Evolutionary conservation across 345 rosid genomes (phyloP).

Genomic region (Eucalyptus guilfoylei): DNA sequence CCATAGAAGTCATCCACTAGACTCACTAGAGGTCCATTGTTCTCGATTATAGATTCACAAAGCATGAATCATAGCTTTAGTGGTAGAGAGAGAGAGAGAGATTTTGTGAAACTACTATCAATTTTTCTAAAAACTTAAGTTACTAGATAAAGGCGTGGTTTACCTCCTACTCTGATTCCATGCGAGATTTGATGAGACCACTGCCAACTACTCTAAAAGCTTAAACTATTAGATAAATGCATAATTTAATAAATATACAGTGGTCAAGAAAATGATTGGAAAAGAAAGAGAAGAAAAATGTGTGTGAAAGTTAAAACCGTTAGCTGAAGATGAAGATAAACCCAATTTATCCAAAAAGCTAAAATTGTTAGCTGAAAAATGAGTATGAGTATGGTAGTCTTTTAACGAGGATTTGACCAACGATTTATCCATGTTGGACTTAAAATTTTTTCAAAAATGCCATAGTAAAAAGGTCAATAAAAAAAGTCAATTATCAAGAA

Average conservation of each 20-base stretch:
- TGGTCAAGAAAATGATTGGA: background rate
- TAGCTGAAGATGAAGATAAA: background rate
- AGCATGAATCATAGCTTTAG: conserved; percentile 3
- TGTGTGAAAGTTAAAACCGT: background rate
- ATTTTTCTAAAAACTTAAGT: no score
- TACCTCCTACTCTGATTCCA: no score
- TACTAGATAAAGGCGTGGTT: no score
- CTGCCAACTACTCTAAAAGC: no score
- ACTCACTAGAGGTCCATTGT: conserved; percentile 51
- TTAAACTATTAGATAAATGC: no score
- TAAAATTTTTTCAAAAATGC: no score
- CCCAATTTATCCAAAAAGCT: background rate
- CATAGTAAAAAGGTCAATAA: background rate
- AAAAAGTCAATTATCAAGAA: background rate
- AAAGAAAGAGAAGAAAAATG: background rate
- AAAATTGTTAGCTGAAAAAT: background rate
- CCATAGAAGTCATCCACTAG: conserved; percentile 5
- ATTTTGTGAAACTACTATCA: fast-evolving
- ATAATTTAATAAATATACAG: no score
- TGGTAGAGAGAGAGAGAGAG: background rate
- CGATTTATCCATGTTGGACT: background rate
- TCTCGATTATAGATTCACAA: background rate
- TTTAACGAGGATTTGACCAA: background rate
- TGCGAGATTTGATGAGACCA: fast-evolving
- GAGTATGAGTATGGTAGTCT: background rate